These are phyloP conservation scores for Echeveria elegans DNA, from an alignment of 164 flowering plant genomes.

Conservation along the genomic window DNA sequence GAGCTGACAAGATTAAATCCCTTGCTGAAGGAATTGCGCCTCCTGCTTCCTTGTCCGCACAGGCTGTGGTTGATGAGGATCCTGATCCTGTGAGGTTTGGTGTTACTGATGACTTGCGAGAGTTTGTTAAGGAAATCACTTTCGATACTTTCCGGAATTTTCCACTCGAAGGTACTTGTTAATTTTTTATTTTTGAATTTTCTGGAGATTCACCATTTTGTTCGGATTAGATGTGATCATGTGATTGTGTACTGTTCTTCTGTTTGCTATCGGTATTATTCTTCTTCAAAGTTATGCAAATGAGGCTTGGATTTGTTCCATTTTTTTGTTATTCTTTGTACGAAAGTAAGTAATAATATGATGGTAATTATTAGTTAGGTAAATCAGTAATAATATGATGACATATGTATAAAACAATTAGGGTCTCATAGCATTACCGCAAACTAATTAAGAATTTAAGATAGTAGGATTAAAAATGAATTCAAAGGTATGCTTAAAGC, in stretches of 20 bases:
- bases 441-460: too few species aligned
- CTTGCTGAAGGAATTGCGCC: conserved; percentile 38
- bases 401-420: too few species aligned
- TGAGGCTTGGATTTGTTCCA: too few species aligned
- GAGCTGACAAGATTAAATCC: conserved; percentile 54
- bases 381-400: too few species aligned
- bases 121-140: conserved; percentile 70
- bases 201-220: not conserved
- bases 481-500: too few species aligned
- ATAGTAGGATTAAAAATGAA: too few species aligned
- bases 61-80: not conserved
- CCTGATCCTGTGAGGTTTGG: conserved; percentile 63
- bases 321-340: conserved; percentile 5
- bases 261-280: too few species aligned
- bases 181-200: not conserved
- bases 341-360: too few species aligned
- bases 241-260: too few species aligned
- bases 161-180: conserved; percentile 46
- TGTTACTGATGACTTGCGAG: conserved; percentile 66
- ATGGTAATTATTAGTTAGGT: too few species aligned
- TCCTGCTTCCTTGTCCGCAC: conserved; percentile 11
- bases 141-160: conserved; percentile 58
- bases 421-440: too few species aligned
- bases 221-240: not conserved
- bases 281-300: too few species aligned